A percentile compares a stretch with the other conserved stretches of the same genome.
Evolutionary conservation across 495 filamentous ascomycete species (phyloP).

Genomic region (Daldinia grandis): DNA sequence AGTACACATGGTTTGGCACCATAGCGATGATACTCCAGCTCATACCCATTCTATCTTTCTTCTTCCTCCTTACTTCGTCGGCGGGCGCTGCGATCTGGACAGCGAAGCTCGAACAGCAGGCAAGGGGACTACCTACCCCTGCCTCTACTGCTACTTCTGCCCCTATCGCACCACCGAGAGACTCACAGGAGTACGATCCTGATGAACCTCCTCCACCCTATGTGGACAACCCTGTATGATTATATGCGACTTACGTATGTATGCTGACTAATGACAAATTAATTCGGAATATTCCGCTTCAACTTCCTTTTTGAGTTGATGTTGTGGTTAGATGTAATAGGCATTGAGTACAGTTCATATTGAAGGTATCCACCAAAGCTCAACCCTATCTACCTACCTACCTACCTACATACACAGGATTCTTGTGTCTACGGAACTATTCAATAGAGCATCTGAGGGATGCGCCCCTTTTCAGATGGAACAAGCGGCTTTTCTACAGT

Average conservation of each 20-base stretch:
- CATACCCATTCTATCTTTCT: constrained; percentile 83
- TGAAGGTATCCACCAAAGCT: background rate
- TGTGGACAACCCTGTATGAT: constrained; percentile 47
- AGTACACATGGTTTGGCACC: constrained; percentile 66
- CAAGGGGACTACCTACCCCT: constrained; percentile 19
- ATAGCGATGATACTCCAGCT: constrained; percentile 70
- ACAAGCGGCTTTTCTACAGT: background rate
- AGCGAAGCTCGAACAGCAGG: constrained; percentile 59
- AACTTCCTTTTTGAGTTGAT: background rate
- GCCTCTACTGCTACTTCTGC: background rate
- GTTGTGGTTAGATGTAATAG: background rate
- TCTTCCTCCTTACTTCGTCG: constrained; percentile 82
- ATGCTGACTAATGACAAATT: constrained; percentile 3
- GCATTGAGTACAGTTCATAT: background rate
- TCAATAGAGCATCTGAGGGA: background rate
- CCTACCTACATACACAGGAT: too few species aligned
- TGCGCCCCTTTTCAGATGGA: background rate
- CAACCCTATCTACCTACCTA: background rate
- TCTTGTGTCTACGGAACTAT: background rate
- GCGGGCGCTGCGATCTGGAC: constrained; percentile 90
- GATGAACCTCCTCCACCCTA: constrained; percentile 46
- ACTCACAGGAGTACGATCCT: constrained; percentile 38
- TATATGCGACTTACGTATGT: constrained; percentile 1
- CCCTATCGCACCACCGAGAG: background rate
- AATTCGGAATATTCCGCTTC: background rate